These are phyloP conservation scores for Cytospora paraplurivora DNA, from an alignment of 2,329 filamentous ascomycete species.

Conservation along the genomic window DNA sequence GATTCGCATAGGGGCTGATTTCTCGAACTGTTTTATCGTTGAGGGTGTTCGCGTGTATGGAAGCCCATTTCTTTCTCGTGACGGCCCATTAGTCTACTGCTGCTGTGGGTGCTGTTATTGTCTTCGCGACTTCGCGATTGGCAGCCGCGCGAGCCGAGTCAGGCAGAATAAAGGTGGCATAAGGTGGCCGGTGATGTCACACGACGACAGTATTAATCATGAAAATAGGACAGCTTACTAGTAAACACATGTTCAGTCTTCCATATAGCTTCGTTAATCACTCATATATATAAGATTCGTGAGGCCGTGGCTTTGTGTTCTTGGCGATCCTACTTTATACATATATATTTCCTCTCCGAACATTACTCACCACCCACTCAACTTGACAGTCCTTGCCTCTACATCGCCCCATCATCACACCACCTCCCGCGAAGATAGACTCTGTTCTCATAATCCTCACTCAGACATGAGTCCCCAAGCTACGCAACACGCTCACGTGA, in stretches of 20 bases:
- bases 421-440: background rate
- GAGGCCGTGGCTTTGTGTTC: background rate
- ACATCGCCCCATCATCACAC: background rate
- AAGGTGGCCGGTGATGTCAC: background rate
- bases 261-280: background rate
- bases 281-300: background rate
- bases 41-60: background rate
- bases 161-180: background rate
- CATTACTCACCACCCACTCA: background rate
- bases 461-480: slow-evolving; percentile 1
- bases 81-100: background rate
- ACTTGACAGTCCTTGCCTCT: background rate
- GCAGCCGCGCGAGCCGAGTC: background rate
- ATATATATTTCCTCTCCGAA: background rate
- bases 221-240: background rate
- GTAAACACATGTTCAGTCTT: background rate
- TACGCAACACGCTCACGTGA: background rate
- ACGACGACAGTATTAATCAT: background rate
- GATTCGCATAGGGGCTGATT: background rate
- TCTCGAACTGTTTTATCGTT: background rate
- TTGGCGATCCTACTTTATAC: background rate
- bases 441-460: background rate
- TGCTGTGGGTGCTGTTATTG: background rate
- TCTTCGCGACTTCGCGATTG: too few species aligned
- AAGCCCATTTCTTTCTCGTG: background rate